Conservation (phyloP, 139 green algal species). For the Chlorella sp. region DNA sequence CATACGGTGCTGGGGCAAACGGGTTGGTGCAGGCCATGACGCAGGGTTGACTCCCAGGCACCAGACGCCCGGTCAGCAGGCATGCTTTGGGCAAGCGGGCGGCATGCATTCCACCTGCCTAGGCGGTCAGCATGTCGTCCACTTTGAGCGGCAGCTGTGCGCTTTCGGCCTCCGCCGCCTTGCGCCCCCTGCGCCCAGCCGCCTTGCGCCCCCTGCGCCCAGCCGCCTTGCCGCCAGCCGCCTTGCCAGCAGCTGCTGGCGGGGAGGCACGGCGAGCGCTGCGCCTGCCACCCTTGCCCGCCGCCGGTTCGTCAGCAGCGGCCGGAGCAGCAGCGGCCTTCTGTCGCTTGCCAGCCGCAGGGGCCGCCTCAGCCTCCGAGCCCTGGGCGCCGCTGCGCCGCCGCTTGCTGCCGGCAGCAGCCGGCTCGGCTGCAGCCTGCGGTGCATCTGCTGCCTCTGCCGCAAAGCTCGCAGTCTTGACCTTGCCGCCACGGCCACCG, state of each 20-base stretch:
- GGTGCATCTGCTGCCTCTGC: neutral
- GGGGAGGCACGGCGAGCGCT: neutral
- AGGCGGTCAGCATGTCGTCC: slow-evolving; percentile 25
- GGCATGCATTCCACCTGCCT: neutral
- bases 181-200: neutral
- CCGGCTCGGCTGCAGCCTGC: neutral
- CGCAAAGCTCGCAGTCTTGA: neutral
- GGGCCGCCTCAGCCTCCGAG: neutral
- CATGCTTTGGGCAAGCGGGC: too few relatives aligned
- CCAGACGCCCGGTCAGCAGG: too few relatives aligned
- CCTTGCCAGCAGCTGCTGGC: neutral
- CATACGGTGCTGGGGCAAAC: too few relatives aligned
- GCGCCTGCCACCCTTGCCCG: neutral
- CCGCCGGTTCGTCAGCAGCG: neutral
- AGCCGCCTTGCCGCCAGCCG: neutral
- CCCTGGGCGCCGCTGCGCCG: neutral
- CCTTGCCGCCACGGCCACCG: neutral
- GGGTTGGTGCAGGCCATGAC: too few relatives aligned
- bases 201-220: neutral
- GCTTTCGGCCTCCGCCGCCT: neutral
- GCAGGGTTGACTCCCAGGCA: too few relatives aligned
- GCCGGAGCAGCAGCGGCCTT: neutral
- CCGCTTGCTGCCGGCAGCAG: neutral
- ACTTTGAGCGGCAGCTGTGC: slow-evolving; percentile 5
- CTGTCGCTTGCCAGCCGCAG: neutral